Evolutionary conservation across 1,284 basidiomycete genomes (phyloP).

Genomic region (Tremellales sp.): DNA sequence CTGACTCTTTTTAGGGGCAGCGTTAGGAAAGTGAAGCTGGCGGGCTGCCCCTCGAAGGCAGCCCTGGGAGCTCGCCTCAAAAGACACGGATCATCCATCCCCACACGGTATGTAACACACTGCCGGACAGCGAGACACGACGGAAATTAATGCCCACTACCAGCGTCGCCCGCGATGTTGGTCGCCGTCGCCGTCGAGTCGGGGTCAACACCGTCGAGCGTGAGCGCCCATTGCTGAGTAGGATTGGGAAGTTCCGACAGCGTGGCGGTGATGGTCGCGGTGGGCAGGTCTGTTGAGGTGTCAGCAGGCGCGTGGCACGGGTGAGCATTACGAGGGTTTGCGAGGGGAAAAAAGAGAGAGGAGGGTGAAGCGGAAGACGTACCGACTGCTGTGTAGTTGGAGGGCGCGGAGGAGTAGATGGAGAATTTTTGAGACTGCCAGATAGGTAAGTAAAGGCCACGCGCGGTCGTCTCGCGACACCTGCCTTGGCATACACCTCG

Average conservation of each 20-base stretch:
- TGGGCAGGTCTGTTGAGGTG: constrained; percentile 28
- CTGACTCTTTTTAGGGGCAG: too few relatives aligned
- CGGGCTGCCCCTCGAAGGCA: too few relatives aligned
- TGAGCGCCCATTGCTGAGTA: constrained; percentile 44
- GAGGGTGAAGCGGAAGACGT: constrained; percentile 7
- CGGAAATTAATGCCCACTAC: too few relatives aligned
- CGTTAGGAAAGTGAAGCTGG: too few relatives aligned
- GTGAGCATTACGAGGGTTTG: not conserved
- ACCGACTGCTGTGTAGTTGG: constrained; percentile 39
- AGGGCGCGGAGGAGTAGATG: constrained; percentile 27
- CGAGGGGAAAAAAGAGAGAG: not conserved
- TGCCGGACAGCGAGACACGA: too few relatives aligned
- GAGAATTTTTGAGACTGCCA: constrained; percentile 37
- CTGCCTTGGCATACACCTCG: constrained; percentile 39
- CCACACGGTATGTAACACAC: too few relatives aligned
- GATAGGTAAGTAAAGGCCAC: not conserved
- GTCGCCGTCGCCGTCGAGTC: constrained; percentile 26
- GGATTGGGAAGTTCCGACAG: constrained; percentile 36
- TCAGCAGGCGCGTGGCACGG: not conserved
- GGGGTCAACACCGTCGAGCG: constrained; percentile 38
- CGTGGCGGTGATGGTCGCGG: constrained; percentile 40
- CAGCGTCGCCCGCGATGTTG: constrained; percentile 24
- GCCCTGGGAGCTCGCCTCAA: too few relatives aligned
- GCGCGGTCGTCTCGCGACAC: constrained; percentile 1
- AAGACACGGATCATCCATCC: too few relatives aligned